Evolutionary conservation across 192 early-diverging fungal species (phyloP).

Genomic region (Radiomyces spectabilis): DNA sequence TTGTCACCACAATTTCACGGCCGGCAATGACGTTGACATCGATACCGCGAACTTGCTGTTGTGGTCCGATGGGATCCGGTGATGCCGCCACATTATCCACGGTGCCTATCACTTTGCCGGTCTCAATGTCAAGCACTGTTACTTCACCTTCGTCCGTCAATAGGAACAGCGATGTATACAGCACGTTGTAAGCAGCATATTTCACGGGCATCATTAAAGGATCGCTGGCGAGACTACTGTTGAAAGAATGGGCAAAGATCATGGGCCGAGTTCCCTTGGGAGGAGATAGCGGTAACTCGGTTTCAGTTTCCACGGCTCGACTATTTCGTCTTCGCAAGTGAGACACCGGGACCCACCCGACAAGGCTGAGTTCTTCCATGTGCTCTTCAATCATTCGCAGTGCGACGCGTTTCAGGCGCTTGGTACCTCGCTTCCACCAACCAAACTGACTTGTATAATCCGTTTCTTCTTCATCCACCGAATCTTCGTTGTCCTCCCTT

Average conservation of each 20-base stretch:
- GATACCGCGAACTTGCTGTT: slow-evolving; percentile 11
- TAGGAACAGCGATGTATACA: slow-evolving; percentile 18
- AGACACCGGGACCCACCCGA: too few species aligned
- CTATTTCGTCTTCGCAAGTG: too few species aligned
- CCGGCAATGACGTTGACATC: slow-evolving; percentile 29
- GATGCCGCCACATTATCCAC: slow-evolving; percentile 11
- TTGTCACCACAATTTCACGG: slow-evolving; percentile 23
- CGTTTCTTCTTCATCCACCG: neutral
- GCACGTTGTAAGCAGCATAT: slow-evolving; percentile 28
- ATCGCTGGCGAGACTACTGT: neutral
- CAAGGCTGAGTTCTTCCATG: neutral
- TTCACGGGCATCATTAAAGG: slow-evolving; percentile 10
- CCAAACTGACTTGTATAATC: slow-evolving; percentile 4
- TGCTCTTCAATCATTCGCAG: slow-evolving; percentile 3
- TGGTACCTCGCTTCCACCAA: slow-evolving; percentile 18
- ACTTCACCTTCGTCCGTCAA: slow-evolving; percentile 26
- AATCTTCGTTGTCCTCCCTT: neutral
- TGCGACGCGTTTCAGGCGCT: neutral
- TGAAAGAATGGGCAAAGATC: neutral
- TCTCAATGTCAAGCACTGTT: slow-evolving; percentile 25
- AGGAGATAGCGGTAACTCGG: neutral
- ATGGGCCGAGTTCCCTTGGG: neutral
- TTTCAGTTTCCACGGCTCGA: too few species aligned
- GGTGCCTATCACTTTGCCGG: slow-evolving; percentile 16
- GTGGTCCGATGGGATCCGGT: neutral